A percentile compares a stretch with the other conserved stretches of the same genome.
These are phyloP conservation scores for Acanthamoeba pearcei DNA, from an alignment of 208 protist genomes.

Conservation along the genomic window DNA sequence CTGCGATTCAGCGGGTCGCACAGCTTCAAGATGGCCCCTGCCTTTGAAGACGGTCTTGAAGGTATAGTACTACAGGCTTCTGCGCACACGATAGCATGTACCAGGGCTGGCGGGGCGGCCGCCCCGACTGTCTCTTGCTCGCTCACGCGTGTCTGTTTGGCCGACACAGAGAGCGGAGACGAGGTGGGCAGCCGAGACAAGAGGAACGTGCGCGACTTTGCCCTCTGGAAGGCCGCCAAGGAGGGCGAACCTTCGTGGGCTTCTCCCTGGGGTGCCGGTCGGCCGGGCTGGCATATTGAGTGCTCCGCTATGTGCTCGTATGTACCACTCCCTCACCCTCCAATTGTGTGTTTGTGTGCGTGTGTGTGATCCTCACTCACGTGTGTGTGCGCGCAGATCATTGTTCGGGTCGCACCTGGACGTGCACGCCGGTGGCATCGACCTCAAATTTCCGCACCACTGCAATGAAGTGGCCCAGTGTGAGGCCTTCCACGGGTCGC, in stretches of 20 bases:
- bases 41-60: slow-evolving; percentile 73
- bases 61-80: background rate
- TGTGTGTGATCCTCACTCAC: background rate
- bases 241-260: slow-evolving; percentile 96
- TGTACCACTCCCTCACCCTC: background rate
- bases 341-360: too few species aligned
- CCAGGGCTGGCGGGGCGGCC: too few species aligned
- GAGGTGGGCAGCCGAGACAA: slow-evolving; percentile 95
- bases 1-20: slow-evolving; percentile 75
- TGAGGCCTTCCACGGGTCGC: slow-evolving; percentile 86
- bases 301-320: slow-evolving; percentile 98
- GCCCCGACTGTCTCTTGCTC: background rate
- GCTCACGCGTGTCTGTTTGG: background rate
- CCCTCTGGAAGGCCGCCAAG: slow-evolving; percentile 98
- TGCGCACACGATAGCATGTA: too few species aligned
- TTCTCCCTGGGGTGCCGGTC: slow-evolving; percentile 93
- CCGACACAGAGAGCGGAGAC: slow-evolving; percentile 88
- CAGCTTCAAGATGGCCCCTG: slow-evolving; percentile 38
- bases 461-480: slow-evolving; percentile 99
- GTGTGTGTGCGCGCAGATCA: background rate
- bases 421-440: slow-evolving; percentile 98
- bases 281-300: slow-evolving; percentile 99
- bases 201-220: slow-evolving; percentile 96
- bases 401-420: slow-evolving; percentile 96
- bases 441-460: slow-evolving; percentile 99